Conservation (phyloP, 148 eudicot genomes). For the Beta vulgaris region DNA sequence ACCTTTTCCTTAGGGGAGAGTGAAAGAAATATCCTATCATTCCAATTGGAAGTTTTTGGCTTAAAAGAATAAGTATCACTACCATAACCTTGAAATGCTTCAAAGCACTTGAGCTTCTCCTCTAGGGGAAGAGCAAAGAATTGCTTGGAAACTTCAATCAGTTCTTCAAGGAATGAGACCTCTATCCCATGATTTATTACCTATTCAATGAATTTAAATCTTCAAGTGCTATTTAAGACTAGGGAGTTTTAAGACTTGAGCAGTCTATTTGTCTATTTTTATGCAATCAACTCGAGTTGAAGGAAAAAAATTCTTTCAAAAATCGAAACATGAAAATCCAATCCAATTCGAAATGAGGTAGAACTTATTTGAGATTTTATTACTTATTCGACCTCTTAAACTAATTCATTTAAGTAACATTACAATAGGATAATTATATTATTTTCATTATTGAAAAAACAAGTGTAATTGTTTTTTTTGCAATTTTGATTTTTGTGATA, state of each 20-base stretch:
- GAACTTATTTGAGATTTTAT: too few species aligned
- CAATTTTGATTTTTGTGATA: too few species aligned
- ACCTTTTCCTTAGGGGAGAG: constrained; percentile 38
- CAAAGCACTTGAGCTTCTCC: constrained; percentile 52
- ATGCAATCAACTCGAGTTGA: too few species aligned
- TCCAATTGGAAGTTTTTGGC: constrained; percentile 48
- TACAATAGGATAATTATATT: too few species aligned
- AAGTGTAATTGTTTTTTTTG: too few species aligned
- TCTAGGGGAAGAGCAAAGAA: constrained; percentile 53
- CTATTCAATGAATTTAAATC: background rate
- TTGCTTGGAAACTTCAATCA: constrained; percentile 34
- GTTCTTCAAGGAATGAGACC: constrained; percentile 45
- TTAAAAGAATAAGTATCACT: constrained; percentile 37
- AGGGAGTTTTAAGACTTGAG: background rate
- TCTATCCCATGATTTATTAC: constrained; percentile 58
- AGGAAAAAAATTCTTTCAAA: too few species aligned
- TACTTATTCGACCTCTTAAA: too few species aligned
- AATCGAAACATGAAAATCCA: too few species aligned
- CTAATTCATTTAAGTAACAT: too few species aligned
- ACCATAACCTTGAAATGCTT: constrained; percentile 51
- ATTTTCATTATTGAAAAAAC: too few species aligned
- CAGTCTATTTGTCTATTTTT: too few species aligned
- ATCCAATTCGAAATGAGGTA: too few species aligned
- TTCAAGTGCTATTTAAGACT: background rate
- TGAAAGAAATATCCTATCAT: constrained; percentile 49